Percentiles rank a stretch among this genome's conserved stretches.
Evolutionary conservation across 2,329 filamentous ascomycete species (phyloP).

Genomic region (Penicillium sp.): DNA sequence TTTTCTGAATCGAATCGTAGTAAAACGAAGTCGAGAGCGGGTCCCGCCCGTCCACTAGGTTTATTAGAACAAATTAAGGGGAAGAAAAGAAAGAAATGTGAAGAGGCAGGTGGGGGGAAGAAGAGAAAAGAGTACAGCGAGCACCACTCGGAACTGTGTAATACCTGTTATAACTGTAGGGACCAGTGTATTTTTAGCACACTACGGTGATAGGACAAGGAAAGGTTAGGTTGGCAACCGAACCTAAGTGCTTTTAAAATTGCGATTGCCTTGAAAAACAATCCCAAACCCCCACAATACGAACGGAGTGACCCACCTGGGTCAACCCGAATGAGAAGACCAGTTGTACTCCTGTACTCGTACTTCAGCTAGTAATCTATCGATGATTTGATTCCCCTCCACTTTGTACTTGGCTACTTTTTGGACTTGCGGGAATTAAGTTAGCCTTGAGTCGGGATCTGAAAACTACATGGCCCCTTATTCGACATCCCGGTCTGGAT

Average conservation of each 20-base stretch:
- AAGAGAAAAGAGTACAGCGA: not conserved
- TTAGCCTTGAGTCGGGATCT: conserved; percentile 14
- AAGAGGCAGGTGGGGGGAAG: too few species aligned
- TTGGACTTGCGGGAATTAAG: conserved; percentile 10
- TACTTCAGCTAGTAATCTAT: not conserved
- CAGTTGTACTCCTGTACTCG: not conserved
- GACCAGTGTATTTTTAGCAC: conserved; percentile 12
- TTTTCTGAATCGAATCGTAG: too few species aligned
- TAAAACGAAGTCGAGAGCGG: not conserved
- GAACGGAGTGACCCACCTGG: not conserved
- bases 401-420: not conserved
- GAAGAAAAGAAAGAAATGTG: not conserved
- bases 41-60: not conserved
- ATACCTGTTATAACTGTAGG: conserved; percentile 1
- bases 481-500: not conserved
- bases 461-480: conserved; percentile 14
- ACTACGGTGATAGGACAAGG: conserved; percentile 2
- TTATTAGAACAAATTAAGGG: not conserved
- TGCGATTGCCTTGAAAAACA: conserved; percentile 13
- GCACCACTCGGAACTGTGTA: conserved; percentile 14
- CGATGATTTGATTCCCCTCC: not conserved
- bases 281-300: conserved; percentile 6
- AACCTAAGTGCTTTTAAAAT: conserved; percentile 12
- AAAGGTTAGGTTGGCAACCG: conserved; percentile 14
- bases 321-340: conserved; percentile 1